Evolutionary conservation across 176 grass and related monocot genomes (phyloP).

Genomic region (Secale cereale): DNA sequence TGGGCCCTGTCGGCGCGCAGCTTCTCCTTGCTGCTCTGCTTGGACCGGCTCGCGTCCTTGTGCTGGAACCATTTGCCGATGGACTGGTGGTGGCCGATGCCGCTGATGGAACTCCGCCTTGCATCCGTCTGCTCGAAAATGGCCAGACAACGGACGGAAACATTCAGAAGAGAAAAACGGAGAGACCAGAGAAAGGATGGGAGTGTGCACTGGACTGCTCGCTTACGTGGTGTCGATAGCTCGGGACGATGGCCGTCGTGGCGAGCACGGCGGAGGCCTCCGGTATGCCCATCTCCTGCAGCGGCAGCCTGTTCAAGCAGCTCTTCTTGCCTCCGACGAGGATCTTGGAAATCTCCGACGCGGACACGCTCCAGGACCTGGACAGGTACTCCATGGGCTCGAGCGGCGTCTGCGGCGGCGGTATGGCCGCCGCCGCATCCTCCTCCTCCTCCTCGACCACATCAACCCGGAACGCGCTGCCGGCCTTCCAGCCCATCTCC

Average conservation of each 20-base stretch:
- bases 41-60: conserved; percentile 49
- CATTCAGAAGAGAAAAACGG: not conserved
- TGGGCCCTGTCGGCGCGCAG: conserved; percentile 65
- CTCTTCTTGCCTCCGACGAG: conserved; percentile 52
- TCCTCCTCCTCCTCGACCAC: conserved; percentile 39
- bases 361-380: conserved; percentile 81
- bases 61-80: conserved; percentile 84
- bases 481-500: conserved; percentile 40
- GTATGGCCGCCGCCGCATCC: conserved; percentile 24
- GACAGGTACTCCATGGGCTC: conserved; percentile 87
- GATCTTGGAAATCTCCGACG: conserved; percentile 77
- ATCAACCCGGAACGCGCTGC: conserved; percentile 13
- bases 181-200: not conserved
- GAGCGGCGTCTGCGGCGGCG: conserved; percentile 71
- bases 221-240: conserved; percentile 38
- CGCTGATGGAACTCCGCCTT: conserved; percentile 43
- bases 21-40: conserved; percentile 76
- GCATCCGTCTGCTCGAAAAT: conserved; percentile 10
- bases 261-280: conserved; percentile 51
- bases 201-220: not conserved
- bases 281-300: conserved; percentile 59
- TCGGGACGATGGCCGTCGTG: conserved; percentile 25
- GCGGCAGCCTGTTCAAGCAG: conserved; percentile 37
- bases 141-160: not conserved
- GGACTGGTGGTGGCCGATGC: conserved; percentile 32